Evolutionary conservation across 495 filamentous ascomycete species (phyloP).

Genomic region (Tuber calosporum): DNA sequence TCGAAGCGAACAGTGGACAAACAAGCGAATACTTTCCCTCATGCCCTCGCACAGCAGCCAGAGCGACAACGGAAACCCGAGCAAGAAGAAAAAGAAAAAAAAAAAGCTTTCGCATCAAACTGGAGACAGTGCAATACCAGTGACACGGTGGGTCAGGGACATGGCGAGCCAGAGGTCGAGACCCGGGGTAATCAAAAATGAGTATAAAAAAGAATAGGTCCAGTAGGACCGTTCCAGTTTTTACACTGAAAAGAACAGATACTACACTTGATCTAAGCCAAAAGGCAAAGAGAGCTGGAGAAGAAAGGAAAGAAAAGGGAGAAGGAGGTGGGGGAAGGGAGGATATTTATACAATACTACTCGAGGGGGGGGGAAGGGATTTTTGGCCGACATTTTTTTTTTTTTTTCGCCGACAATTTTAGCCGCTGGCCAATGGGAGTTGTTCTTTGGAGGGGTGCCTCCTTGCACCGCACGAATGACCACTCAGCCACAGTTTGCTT

Average conservation of each 20-base stretch:
- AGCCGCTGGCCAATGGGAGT: background rate
- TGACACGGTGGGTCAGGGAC: background rate
- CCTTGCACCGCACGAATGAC: too few species aligned
- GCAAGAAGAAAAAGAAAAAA: background rate
- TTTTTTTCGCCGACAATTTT: slow-evolving; percentile 3
- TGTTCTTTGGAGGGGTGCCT: background rate
- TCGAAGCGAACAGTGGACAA: too few species aligned
- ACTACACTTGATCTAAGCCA: slow-evolving; percentile 99
- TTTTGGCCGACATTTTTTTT: background rate
- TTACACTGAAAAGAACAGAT: slow-evolving; percentile 40
- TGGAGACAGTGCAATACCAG: background rate
- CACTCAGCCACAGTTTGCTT: too few species aligned
- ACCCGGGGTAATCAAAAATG: background rate
- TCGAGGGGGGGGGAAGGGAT: background rate
- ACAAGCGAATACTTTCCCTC: background rate
- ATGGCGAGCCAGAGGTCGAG: background rate
- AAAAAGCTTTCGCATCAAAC: background rate
- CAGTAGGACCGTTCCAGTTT: background rate
- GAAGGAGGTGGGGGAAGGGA: background rate
- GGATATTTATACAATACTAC: background rate
- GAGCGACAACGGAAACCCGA: background rate
- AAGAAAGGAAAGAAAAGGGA: background rate
- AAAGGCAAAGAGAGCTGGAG: slow-evolving; percentile 55
- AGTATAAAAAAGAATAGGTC: background rate
- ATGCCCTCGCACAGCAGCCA: background rate